Evolutionary conservation across 225 moss, liverwort and hornwort genomes (phyloP).

Genomic region (Marchantia paleacea): DNA sequence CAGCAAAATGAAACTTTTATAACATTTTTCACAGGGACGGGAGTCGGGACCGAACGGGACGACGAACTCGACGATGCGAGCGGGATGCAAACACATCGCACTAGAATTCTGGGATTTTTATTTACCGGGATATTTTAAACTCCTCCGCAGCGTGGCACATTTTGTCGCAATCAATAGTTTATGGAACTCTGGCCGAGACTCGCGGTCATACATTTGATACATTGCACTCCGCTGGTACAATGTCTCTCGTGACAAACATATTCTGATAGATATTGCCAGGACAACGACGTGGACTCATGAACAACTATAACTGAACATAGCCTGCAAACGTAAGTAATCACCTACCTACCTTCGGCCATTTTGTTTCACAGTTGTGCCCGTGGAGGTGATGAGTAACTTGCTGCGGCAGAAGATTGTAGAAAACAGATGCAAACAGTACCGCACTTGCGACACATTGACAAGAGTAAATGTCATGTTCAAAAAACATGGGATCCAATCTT

Average conservation of each 20-base stretch:
- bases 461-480: too few relatives aligned
- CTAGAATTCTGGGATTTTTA: background rate
- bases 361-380: background rate
- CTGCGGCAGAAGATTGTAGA: background rate
- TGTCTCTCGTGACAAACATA: slow-evolving; percentile 1
- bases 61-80: background rate
- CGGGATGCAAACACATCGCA: background rate
- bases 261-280: background rate
- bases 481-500: too few relatives aligned
- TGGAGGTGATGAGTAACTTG: background rate
- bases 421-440: background rate
- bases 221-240: background rate
- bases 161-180: background rate
- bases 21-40: too few relatives aligned
- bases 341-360: background rate
- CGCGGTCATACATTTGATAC: background rate
- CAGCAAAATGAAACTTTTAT: too few relatives aligned
- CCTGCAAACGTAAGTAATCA: slow-evolving; percentile 2
- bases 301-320: background rate
- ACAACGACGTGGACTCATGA: slow-evolving; percentile 1
- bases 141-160: background rate
- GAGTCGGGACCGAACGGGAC: too few relatives aligned
- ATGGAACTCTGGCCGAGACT: background rate
- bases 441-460: too few relatives aligned
- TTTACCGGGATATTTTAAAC: background rate